A percentile compares a stretch with the other conserved stretches of the same genome.
phyloP scores from a whole-genome alignment of 2,329 filamentous ascomycete species.

The Cryphonectria carpinicola region DNA sequence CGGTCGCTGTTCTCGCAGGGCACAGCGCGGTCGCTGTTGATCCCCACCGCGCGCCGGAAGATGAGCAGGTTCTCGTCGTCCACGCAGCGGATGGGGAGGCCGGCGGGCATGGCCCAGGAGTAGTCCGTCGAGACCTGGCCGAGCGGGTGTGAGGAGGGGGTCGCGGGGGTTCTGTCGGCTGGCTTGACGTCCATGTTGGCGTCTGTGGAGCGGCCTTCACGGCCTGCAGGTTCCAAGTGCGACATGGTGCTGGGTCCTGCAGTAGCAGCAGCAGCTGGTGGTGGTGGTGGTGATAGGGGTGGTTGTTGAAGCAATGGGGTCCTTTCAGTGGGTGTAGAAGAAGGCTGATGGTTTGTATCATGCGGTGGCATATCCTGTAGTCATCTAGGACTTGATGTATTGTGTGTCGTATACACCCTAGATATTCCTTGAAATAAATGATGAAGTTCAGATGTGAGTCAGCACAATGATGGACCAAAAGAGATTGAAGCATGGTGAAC shows the following conservation, averaged over 20 bases:
- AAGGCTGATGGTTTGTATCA: background rate
- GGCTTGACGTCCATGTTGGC: background rate
- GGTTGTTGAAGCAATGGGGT: background rate
- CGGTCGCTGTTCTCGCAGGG: constrained; percentile 29
- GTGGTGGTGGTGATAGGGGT: background rate
- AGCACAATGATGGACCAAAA: background rate
- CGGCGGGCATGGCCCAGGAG: constrained; percentile 44
- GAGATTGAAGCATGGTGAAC: background rate
- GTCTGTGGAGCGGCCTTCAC: background rate
- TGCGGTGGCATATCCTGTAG: background rate
- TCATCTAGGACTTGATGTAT: background rate
- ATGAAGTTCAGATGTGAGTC: background rate
- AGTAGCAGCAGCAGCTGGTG: background rate
- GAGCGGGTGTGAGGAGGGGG: background rate
- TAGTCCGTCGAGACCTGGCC: constrained; percentile 36
- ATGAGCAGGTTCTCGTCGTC: constrained; percentile 47
- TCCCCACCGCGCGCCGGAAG: constrained; percentile 49
- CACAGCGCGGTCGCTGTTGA: constrained; percentile 39
- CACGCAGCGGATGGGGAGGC: constrained; percentile 39
- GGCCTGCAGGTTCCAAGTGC: background rate
- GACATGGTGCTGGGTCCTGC: background rate
- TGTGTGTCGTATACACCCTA: background rate
- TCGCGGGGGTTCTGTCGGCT: background rate
- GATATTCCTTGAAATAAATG: background rate
- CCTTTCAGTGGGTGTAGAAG: background rate